Conservation (phyloP, 1,284 basidiomycete genomes). For the Rhodofomes roseus region DNA sequence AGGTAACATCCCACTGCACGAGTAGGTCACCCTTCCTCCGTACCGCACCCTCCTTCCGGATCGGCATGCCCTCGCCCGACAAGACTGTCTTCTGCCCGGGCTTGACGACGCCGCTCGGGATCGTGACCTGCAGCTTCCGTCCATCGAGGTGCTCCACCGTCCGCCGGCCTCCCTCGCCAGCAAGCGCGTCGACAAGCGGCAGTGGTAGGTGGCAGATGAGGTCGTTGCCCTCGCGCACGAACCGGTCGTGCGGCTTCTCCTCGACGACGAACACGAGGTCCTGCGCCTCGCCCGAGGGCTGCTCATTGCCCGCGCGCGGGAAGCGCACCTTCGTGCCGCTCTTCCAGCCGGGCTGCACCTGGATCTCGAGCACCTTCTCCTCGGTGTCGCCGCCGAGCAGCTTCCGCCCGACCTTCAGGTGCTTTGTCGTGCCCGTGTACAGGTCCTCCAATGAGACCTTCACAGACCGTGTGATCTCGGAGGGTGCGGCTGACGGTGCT, state of each 20-base stretch:
- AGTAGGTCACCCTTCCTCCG: conserved; percentile 82
- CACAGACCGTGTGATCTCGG: conserved; percentile 81
- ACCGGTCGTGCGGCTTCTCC: conserved; percentile 81
- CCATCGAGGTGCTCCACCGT: conserved; percentile 76
- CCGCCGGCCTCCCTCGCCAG: conserved; percentile 46
- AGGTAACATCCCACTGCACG: conserved; percentile 80
- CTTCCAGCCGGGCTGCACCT: conserved; percentile 86
- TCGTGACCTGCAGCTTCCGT: conserved; percentile 62
- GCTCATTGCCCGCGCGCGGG: conserved; percentile 84
- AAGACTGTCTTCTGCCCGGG: conserved; percentile 75
- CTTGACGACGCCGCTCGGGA: conserved; percentile 73
- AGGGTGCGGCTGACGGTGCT: conserved; percentile 34
- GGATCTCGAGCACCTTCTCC: conserved; percentile 89
- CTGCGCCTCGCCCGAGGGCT: conserved; percentile 68
- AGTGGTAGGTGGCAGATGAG: conserved; percentile 63
- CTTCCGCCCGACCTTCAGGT: conserved; percentile 83
- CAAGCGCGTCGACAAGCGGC: conserved; percentile 83
- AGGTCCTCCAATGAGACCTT: conserved; percentile 89
- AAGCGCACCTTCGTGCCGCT: conserved; percentile 91
- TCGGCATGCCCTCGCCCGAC: conserved; percentile 86
- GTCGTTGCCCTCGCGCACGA: conserved; percentile 80
- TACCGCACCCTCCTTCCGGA: conserved; percentile 72
- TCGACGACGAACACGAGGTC: conserved; percentile 90
- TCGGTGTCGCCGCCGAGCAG: conserved; percentile 73
- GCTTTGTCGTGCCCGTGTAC: conserved; percentile 87